phyloP scores from a whole-genome alignment of 352 stramenopile species.

The Phytophthora lateralis region DNA sequence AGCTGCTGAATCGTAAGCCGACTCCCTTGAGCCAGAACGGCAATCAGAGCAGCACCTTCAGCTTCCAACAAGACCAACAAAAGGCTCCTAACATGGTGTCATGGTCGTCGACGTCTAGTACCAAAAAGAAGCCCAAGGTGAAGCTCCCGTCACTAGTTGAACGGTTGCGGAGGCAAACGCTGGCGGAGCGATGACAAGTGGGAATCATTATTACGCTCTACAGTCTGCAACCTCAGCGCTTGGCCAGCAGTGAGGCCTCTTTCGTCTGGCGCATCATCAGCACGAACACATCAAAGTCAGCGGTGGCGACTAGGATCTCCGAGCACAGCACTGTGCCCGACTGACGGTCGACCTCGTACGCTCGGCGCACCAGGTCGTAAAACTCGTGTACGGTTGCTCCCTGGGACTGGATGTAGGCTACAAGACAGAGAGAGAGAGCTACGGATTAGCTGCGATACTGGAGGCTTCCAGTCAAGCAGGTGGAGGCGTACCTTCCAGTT shows the following conservation, averaged over 20 bases:
- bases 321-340: constrained; percentile 72
- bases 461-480: not conserved
- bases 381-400: constrained; percentile 68
- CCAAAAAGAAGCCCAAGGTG: constrained; percentile 70
- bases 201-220: not conserved
- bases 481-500: constrained; percentile 65
- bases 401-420: constrained; percentile 68
- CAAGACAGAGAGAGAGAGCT: not conserved
- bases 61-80: constrained; percentile 3
- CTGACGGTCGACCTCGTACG: constrained; percentile 62
- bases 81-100: constrained; percentile 31
- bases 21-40: constrained; percentile 5
- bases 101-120: constrained; percentile 45
- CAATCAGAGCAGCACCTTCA: constrained; percentile 23
- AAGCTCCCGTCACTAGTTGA: constrained; percentile 80
- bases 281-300: constrained; percentile 83
- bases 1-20: constrained; percentile 46
- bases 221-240: constrained; percentile 29
- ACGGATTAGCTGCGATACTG: constrained; percentile 3
- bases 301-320: constrained; percentile 78
- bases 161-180: constrained; percentile 68
- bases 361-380: constrained; percentile 61
- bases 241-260: constrained; percentile 61
- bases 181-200: constrained; percentile 40
- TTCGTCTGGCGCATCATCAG: constrained; percentile 88